Evolutionary conservation across 768 basidiomycete genomes (phyloP), one percentile per base, ranked within the genome.

Genomic region (Lyophyllum atratum): DNA sequence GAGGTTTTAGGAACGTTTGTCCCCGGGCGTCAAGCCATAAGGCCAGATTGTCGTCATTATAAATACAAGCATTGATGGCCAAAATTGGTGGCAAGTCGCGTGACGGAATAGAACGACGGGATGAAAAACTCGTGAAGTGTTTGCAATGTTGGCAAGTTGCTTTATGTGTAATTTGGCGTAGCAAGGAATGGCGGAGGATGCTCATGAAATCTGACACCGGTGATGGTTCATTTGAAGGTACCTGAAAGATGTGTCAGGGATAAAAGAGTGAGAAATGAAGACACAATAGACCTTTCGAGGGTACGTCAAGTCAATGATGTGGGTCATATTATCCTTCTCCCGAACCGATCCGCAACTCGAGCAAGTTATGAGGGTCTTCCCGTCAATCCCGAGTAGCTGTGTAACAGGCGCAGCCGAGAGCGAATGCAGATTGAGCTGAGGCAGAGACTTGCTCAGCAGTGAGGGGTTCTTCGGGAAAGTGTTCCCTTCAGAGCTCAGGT

Each of bases 61-160:
- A 84, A 0, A 92, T 87, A 29, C 84, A 85, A 0, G 95, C 87
- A 70, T 98, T 98, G 61, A 99, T 72, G 0, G 91, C 87, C 11
- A 99, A 74, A 19, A 98, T 78, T 0, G 93, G 88, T 0, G 97
- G 97, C 1, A 98, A 74, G 54, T 87, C 83, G 46, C 72, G 68
- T 11, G 84, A 80, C 17, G 85, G 73, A 33, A 89, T 85, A 1
- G 85, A 86, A 12, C 91, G 85, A 39, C 80, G 80, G 31, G 86
- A 86, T 37, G 85, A 81, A 59, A 96, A 90, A 14, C 79, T 86
- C 2, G 89, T 72, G 64, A 90, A 86, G 34, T 87, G 85, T 68
- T 87, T 90, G 77, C 96, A 98, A 2, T 77, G 80, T 59, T 85
- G 85, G 69, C 97, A 99, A 8, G 85, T 89, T 6, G 92, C 89